Conservation (phyloP, 345 rosid species). For the Kandelia obovata region DNA sequence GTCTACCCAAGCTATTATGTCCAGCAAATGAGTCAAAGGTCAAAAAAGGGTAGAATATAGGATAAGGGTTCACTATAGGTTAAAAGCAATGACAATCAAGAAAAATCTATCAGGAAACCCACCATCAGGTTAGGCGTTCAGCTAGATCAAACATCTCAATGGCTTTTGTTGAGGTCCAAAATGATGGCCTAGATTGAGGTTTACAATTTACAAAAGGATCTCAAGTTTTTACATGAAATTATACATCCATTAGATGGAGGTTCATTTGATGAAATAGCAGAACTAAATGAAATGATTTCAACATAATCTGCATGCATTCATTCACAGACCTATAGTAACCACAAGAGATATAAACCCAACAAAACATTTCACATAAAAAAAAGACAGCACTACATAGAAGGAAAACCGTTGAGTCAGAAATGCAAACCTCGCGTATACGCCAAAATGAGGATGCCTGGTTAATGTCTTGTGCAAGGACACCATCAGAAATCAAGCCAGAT, state of each 20-base stretch:
- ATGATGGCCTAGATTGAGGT: background rate
- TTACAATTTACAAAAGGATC: no score
- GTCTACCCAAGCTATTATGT: no score
- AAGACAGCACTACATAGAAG: background rate
- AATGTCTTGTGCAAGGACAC: conserved; percentile 88
- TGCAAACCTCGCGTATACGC: conserved; percentile 81
- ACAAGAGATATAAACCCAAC: background rate
- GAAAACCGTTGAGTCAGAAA: conserved; percentile 13
- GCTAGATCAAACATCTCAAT: no score
- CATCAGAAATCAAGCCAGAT: conserved; percentile 82
- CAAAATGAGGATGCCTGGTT: conserved; percentile 89
- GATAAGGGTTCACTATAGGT: background rate
- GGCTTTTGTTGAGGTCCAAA: background rate
- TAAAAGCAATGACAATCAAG: background rate
- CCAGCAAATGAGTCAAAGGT: no score
- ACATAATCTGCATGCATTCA: background rate
- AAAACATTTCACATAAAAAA: background rate
- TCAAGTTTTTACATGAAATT: no score
- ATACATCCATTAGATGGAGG: no score
- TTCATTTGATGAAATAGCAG: no score
- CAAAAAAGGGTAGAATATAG: background rate
- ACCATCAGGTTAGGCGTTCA: background rate
- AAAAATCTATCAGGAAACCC: background rate
- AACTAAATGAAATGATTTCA: no score
- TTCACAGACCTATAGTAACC: conserved; percentile 4